Evolutionary conservation across 352 stramenopile genomes (phyloP), one percentile per base, ranked within the genome.

Genomic region (Globisporangium nunn): DNA sequence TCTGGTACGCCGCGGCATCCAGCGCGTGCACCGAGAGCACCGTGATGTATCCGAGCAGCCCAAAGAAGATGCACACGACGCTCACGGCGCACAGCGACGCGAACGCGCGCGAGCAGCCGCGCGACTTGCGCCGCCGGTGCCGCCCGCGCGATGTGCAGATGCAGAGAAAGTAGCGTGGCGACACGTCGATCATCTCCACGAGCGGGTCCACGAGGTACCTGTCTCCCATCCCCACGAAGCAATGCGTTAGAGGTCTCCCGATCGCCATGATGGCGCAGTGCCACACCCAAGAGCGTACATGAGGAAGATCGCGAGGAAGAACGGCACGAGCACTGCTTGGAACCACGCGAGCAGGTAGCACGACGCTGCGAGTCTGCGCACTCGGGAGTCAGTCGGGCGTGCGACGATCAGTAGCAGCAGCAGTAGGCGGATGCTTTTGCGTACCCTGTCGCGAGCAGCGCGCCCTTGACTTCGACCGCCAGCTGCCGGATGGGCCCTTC

Each of bases 161-260:
- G 61, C 85, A 95, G 10, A 91, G 66, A 63, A 95, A 95, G 59
- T 95, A 92, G 62, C 72, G 81, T 47, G 85, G 85, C 37, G 85
- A 95, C 33, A 95, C 85, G 63, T 95, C 85, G 50, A 95, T 93
- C 54, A 95, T 61, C 69, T 95, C 82, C 12, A 95, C 85, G 30
- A 95, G 68, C 46, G 85, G 85, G 52, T 95, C 85, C 17, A 95
- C 82, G 29, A 95, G 74, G 58, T 93, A 86, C 75, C 75, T 86
- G 18, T 3, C 1, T 7, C 43, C 6, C n/a, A 23, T 15, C 35
- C 7, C 37, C 23, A 23, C 23, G 23, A 23, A 23, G 23, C 23
- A 23, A 23, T 23, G 23, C 23, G 23, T 23, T 23, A 23, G 23
- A 23, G 23, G 23, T 23, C 23, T 23, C 23, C 23, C 23, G 23